Percentiles rank a stretch among this genome's conserved stretches.
These are phyloP conservation scores for Aspergillus glaucus DNA, from an alignment of 2,329 filamentous ascomycete species.

Conservation along the genomic window DNA sequence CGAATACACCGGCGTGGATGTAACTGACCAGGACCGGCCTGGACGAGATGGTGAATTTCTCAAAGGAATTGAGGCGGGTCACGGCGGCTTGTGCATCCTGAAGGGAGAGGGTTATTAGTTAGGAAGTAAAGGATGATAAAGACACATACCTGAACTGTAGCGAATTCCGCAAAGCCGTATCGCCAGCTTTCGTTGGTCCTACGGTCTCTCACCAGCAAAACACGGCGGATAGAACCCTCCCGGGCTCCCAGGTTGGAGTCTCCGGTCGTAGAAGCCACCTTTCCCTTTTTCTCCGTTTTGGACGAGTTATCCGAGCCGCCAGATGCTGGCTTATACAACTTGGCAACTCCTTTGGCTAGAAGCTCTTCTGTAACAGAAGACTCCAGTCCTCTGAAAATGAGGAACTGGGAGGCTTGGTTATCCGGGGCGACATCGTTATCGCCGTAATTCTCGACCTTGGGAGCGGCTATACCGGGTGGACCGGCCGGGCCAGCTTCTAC, in stretches of 20 bases:
- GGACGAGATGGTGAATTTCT: slow-evolving; percentile 72
- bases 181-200: slow-evolving; percentile 66
- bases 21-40: slow-evolving; percentile 65
- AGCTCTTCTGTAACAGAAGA: slow-evolving; percentile 65
- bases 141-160: slow-evolving; percentile 52
- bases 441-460: slow-evolving; percentile 45
- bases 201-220: slow-evolving; percentile 70
- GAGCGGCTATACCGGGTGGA: slow-evolving; percentile 33
- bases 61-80: slow-evolving; percentile 62
- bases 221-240: slow-evolving; percentile 66
- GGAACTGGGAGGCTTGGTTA: slow-evolving; percentile 63
- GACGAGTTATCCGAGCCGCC: slow-evolving; percentile 29
- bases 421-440: slow-evolving; percentile 51
- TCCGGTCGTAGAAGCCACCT: slow-evolving; percentile 51
- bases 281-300: slow-evolving; percentile 40
- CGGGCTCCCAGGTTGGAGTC: slow-evolving; percentile 62
- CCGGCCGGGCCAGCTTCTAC: slow-evolving; percentile 22
- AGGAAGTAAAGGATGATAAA: not conserved
- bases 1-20: slow-evolving; percentile 79
- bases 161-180: slow-evolving; percentile 81
- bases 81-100: slow-evolving; percentile 67
- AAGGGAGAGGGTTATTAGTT: slow-evolving; percentile 1
- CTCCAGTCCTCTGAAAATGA: slow-evolving; percentile 67
- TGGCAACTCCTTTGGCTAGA: slow-evolving; percentile 65
- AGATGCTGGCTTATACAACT: slow-evolving; percentile 57